A percentile compares a stretch with the other conserved stretches of the same genome.
These are phyloP conservation scores for Luffa acutangula DNA, from an alignment of 306 rosid species.

Conservation along the genomic window DNA sequence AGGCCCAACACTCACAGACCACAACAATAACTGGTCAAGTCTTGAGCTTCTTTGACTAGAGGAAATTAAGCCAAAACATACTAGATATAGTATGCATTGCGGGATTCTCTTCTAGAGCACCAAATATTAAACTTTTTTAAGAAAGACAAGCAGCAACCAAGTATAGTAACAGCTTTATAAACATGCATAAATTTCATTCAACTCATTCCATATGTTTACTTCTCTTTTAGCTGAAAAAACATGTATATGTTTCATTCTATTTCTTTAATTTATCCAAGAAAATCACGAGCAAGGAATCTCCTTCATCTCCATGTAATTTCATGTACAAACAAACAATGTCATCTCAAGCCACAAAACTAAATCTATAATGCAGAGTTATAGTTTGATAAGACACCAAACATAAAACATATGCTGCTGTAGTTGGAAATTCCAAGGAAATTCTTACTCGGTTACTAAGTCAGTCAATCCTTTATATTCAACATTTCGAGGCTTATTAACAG, in stretches of 20 bases:
- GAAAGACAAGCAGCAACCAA: neutral
- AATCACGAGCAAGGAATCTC: neutral
- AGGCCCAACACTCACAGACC: neutral
- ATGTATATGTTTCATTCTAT: neutral
- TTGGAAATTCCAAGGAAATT: conserved; percentile 21
- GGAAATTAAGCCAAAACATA: neutral
- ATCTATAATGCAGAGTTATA: neutral
- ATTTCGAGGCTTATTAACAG: conserved; percentile 82
- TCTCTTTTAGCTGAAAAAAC: neutral
- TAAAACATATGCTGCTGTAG: neutral
- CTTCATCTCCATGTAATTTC: neutral
- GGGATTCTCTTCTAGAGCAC: neutral
- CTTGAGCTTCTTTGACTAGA: neutral
- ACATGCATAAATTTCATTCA: neutral
- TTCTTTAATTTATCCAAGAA: neutral
- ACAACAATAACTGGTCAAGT: neutral
- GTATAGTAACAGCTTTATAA: neutral
- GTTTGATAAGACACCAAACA: neutral
- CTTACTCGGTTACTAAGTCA: conserved; percentile 98
- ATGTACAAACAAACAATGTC: neutral
- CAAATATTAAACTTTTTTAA: neutral
- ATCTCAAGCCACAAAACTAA: neutral
- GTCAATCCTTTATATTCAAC: conserved; percentile 79
- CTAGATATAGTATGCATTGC: neutral
- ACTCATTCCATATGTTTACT: neutral